Base-by-base conservation (phyloP, 768 basidiomycete species). In the Boletales sp. region DNA sequence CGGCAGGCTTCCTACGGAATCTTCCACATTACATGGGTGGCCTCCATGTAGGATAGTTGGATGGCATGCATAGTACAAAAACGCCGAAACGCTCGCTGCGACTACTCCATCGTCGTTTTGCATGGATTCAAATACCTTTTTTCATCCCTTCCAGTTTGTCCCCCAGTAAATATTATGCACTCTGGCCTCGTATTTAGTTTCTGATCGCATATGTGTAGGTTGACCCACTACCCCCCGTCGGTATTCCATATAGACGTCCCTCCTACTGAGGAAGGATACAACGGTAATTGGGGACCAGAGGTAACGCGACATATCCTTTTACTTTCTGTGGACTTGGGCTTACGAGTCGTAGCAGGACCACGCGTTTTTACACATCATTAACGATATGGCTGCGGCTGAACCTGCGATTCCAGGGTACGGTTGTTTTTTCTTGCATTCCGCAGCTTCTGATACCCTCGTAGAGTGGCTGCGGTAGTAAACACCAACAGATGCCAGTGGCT, bases 1-100 rank as follows among this genome's bases (percentile, higher is more conserved):
- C 21, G 41, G 40, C n/a, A 31, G n/a, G 1, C 1, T 43, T 52
- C 48, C 18, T 3, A 8, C 21, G 5, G 55, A 57, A 52, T 2
- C 1, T 46, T 48, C 47, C 18, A 4, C 29, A 10, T 30, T 35
- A 27, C 18, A 47, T 10, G 21, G 13, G 6, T 15, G 4, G 34
- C 24, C 2, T 31, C 50, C 56, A 46, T 8, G 27, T 52, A 39
- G 31, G 30, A 35, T 40, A 37, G 55, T 57, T 58, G 56, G 56
- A 31, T 40, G 35, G 47, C 34, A 2, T 34, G 10, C 13, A 14
- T 8, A 17, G 2, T 36, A 46, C 17, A 51, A 55, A 56, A 41
- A 13, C 5, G 34, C 12, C 34, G 5, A 11, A 14, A 15, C 24
- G 24, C 24, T 6, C 24, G 6, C 24, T 27, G 24, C 24, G 24